These are phyloP conservation scores for Mycena leptocephala DNA, from an alignment of 768 basidiomycete species.

Conservation along the genomic window DNA sequence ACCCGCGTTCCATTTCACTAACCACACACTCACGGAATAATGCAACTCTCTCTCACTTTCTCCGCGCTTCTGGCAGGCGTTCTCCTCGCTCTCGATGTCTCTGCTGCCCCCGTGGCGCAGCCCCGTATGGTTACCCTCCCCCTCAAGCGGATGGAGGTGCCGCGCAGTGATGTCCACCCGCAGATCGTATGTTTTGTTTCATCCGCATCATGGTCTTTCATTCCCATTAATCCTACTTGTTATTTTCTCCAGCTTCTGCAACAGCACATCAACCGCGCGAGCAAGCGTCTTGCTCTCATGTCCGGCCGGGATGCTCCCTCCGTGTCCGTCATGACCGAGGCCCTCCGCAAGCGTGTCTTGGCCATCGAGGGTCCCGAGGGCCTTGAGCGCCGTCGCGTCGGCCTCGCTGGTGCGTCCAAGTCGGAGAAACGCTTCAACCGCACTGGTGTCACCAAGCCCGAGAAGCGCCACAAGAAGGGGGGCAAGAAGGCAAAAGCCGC, in stretches of 20 bases:
- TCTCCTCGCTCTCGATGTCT: slow-evolving; percentile 57
- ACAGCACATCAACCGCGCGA: slow-evolving; percentile 79
- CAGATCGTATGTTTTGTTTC: slow-evolving; percentile 54
- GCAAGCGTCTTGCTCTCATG: slow-evolving; percentile 80
- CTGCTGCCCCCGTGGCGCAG: slow-evolving; percentile 60
- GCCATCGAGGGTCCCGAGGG: slow-evolving; percentile 52
- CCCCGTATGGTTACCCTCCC: slow-evolving; percentile 60
- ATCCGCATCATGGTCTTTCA: background rate
- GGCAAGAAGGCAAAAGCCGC: background rate
- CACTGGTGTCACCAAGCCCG: slow-evolving; percentile 40
- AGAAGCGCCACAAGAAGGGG: slow-evolving; percentile 23
- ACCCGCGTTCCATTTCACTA: slow-evolving; percentile 40
- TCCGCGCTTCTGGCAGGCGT: slow-evolving; percentile 69
- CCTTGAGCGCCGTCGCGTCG: slow-evolving; percentile 40
- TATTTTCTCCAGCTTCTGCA: slow-evolving; percentile 67
- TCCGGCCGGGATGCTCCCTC: slow-evolving; percentile 70
- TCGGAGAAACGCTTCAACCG: slow-evolving; percentile 53
- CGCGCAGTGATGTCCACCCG: slow-evolving; percentile 51
- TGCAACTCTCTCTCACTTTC: slow-evolving; percentile 72
- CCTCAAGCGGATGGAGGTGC: slow-evolving; percentile 54
- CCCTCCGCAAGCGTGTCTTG: slow-evolving; percentile 65
- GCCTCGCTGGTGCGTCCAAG: slow-evolving; percentile 12
- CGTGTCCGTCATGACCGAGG: slow-evolving; percentile 61
- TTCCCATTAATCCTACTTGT: background rate
- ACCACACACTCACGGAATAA: slow-evolving; percentile 47